Percentiles rank a stretch among this genome's conserved stretches.
These are phyloP conservation scores for Sarcocystis neurona DNA, from an alignment of 169 alveolate genomes.

Conservation along the genomic window DNA sequence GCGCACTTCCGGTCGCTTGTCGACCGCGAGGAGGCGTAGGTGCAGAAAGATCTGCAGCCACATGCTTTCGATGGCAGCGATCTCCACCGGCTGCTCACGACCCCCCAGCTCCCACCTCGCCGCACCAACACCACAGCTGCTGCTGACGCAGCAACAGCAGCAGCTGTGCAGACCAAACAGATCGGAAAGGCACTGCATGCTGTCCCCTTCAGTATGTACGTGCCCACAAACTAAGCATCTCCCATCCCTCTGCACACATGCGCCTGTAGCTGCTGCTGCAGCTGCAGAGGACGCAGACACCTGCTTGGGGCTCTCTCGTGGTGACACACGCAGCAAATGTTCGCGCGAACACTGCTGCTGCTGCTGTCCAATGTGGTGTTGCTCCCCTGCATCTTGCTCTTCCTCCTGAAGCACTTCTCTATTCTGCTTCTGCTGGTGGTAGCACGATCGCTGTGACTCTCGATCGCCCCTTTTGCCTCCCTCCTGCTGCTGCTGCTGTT, in stretches of 20 bases:
- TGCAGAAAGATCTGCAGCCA: neutral
- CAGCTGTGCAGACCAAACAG: too few species aligned
- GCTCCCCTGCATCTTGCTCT: neutral
- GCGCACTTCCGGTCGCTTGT: conserved; percentile 27
- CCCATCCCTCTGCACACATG: too few species aligned
- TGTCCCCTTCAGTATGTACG: neutral
- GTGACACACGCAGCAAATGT: neutral
- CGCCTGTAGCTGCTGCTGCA: too few species aligned
- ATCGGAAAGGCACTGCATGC: neutral
- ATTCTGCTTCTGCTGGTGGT: neutral
- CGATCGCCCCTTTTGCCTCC: neutral
- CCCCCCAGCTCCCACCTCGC: too few species aligned
- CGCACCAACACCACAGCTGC: too few species aligned
- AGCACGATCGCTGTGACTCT: too few species aligned
- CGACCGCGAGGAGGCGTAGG: conserved; percentile 11
- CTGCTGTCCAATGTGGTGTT: too few species aligned
- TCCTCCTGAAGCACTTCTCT: neutral
- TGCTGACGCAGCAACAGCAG: too few species aligned
- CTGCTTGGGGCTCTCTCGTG: neutral
- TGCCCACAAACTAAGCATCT: neutral
- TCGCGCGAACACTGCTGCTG: too few species aligned
- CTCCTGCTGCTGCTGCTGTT: neutral
- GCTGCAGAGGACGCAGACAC: too few species aligned
- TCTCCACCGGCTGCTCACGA: too few species aligned
- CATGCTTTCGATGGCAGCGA: neutral